Conservation (phyloP, 2,329 filamentous ascomycete species). For the Venturia nashicola region DNA sequence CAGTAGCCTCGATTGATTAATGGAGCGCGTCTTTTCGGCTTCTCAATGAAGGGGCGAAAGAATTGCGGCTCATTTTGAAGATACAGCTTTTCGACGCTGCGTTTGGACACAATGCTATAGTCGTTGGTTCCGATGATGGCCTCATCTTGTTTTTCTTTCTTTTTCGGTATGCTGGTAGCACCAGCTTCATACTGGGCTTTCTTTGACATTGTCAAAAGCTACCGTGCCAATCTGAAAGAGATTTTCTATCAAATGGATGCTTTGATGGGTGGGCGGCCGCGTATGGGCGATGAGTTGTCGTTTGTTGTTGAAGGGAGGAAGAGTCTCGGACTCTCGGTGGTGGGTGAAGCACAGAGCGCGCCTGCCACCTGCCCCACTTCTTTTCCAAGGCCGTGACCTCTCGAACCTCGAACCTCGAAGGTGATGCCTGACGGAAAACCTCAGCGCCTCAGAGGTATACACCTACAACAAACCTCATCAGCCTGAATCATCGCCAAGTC, state of each 20-base stretch:
- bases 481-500: not conserved
- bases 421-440: not conserved
- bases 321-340: not conserved
- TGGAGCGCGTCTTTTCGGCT: slow-evolving; percentile 70
- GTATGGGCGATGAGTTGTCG: not conserved
- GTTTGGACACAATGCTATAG: slow-evolving; percentile 84
- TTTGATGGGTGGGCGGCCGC: not conserved
- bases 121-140: slow-evolving; percentile 52
- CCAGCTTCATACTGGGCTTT: not conserved
- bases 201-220: not conserved
- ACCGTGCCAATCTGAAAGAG: not conserved
- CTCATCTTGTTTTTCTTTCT: slow-evolving; percentile 10
- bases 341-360: not conserved
- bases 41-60: slow-evolving; percentile 78
- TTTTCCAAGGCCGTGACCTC: not conserved
- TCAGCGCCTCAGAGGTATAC: not conserved
- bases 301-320: not conserved
- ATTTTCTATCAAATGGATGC: no score
- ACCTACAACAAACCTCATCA: not conserved
- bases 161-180: not conserved
- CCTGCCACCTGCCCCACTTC: not conserved
- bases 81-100: slow-evolving; percentile 85
- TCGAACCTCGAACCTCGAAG: not conserved
- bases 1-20: slow-evolving; percentile 86
- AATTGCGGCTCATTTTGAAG: slow-evolving; percentile 66